phyloP scores from a whole-genome alignment of 2,329 filamentous ascomycete genomes.

The Lasiodiplodia sp. region DNA sequence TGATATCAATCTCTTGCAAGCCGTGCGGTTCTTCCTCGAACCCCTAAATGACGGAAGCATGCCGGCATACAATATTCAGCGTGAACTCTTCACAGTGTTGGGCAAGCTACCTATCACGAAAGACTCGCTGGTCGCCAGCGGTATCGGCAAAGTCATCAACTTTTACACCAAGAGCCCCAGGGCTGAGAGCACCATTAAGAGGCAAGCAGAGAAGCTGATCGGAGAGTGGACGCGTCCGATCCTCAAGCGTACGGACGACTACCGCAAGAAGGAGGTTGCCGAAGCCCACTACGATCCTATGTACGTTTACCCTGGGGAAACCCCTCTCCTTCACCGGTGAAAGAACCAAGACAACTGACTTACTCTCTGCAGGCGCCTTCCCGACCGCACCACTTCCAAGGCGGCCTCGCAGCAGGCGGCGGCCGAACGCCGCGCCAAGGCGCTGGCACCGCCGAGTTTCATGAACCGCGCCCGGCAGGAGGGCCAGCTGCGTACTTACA shows the following conservation, averaged over 20 bases:
- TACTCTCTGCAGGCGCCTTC: constrained; percentile 37
- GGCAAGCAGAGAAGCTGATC: constrained; percentile 89
- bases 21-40: constrained; percentile 96
- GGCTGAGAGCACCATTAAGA: constrained; percentile 86
- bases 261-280: constrained; percentile 81
- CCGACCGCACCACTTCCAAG: constrained; percentile 37
- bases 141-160: constrained; percentile 93
- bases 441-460: constrained; percentile 47
- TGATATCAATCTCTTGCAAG: constrained; percentile 92
- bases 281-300: constrained; percentile 67
- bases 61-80: constrained; percentile 96
- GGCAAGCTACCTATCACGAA: constrained; percentile 86
- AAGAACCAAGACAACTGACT: constrained; percentile 34
- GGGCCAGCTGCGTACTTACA: constrained; percentile 66
- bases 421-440: constrained; percentile 34
- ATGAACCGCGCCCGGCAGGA: constrained; percentile 67
- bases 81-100: constrained; percentile 86
- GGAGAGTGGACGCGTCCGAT: constrained; percentile 97
- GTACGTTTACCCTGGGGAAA: constrained; percentile 39
- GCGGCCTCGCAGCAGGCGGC: constrained; percentile 41
- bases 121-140: constrained; percentile 85
- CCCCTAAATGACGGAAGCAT: constrained; percentile 92
- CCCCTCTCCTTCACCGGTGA: neutral
- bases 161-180: constrained; percentile 98
- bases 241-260: constrained; percentile 90